A percentile compares a stretch with the other conserved stretches of the same genome.
These are phyloP conservation scores for Tephrocybe sp. DNA, from an alignment of 768 basidiomycete species.

Conservation along the genomic window DNA sequence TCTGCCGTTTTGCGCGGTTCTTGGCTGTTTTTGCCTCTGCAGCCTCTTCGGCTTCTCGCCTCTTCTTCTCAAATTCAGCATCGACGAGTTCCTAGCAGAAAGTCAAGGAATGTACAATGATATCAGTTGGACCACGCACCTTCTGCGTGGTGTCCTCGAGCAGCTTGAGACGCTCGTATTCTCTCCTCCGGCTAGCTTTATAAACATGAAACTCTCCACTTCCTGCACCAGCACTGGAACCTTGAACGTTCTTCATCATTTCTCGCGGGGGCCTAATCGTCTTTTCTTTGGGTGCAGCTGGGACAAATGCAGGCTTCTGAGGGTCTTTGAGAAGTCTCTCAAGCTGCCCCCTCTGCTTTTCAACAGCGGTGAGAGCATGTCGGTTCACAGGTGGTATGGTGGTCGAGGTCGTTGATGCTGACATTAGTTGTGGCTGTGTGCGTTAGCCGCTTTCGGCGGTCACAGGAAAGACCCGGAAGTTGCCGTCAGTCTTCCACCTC, in stretches of 20 bases:
- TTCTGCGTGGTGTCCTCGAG: constrained; percentile 82
- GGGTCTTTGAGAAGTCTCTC: constrained; percentile 92
- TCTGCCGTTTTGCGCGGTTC: constrained; percentile 91
- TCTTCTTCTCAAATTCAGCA: constrained; percentile 74
- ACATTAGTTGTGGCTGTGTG: too few species aligned
- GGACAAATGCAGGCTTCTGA: constrained; percentile 75
- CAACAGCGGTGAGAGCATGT: constrained; percentile 53
- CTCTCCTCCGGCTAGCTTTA: constrained; percentile 89
- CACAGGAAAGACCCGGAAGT: too few species aligned
- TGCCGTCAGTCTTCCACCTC: constrained; percentile 33
- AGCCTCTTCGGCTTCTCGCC: constrained; percentile 64
- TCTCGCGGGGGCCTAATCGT: constrained; percentile 79
- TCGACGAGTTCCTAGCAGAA: constrained; percentile 63
- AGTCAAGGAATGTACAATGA: background rate
- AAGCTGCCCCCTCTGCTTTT: constrained; percentile 64
- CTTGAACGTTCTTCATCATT: constrained; percentile 99
- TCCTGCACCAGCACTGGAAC: constrained; percentile 95
- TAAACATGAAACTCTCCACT: constrained; percentile 99
- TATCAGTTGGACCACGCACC: constrained; percentile 41
- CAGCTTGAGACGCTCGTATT: constrained; percentile 92
- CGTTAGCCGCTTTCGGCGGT: too few species aligned
- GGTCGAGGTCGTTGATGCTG: constrained; percentile 22
- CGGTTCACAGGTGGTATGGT: constrained; percentile 37
- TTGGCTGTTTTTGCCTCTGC: constrained; percentile 92
- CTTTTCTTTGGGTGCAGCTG: constrained; percentile 81